Base-by-base conservation (phyloP, 1,139 yeast species). In the Scheffersomyces titani region DNA sequence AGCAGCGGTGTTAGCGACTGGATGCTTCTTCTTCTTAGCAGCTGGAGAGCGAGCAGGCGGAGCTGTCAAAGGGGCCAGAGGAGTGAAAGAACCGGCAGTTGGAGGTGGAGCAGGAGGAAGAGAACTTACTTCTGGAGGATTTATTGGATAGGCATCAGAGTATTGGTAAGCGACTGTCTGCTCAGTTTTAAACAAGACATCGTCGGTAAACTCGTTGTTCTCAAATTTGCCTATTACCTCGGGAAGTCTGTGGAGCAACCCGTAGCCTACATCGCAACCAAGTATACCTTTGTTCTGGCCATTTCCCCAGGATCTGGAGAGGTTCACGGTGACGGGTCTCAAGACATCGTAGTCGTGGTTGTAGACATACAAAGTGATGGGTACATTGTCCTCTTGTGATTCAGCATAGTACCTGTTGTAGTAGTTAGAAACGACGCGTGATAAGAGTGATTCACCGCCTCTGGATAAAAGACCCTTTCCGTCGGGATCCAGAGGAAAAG, bases 241-340 rank as follows among this genome's bases (percentile, higher is more conserved):
- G 1, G 97, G 97, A 19, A 94, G 75, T 61, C 97, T 79, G 69
- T 94, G 98, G 54, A 94, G 76, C 56, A 90, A 78, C 0, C 98
- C 98, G 67, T 92, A 93, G 0, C 98, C 98, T 11, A 94, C 96
- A 63, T 93, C 97, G 73, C 98, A 93, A 1, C 99, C 99, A 50
- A 94, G 76, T 46, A 92, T 78, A 0, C 97, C 97, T 59, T 79
- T 82, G 59, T 81, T 80, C 2, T 93, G 92, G 5, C 80, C 82
- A 20, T 67, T 65, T 1, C 79, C 76, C 84, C 84, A 80, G 18
- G 71, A 61, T 52, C 77, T 72, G 3, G 80, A 71, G 54, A 80
- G 73, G 55, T 85, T 78, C 21, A 93, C 92, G 0, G 92, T 85
- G 3, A 93, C 96, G 0, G 97, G 97, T 62, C 98, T 82, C 52